These are phyloP conservation scores for Mycogone perniciosa DNA, from an alignment of 2,329 filamentous ascomycete genomes.

Conservation along the genomic window DNA sequence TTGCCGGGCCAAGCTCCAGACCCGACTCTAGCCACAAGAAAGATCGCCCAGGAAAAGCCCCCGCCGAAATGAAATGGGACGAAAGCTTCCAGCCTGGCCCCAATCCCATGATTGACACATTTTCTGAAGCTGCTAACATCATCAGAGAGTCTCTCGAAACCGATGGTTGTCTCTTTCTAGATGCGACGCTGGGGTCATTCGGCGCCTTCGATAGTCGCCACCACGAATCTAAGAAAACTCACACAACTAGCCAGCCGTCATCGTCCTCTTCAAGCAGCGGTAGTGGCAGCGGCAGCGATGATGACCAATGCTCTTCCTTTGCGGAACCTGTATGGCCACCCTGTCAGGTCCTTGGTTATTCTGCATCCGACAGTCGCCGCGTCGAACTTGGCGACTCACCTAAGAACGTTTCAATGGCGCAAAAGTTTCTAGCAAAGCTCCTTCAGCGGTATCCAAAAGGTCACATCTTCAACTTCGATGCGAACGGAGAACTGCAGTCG, in stretches of 20 bases:
- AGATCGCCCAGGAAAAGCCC: neutral
- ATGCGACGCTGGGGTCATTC: constrained; percentile 26
- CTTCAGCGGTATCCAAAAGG: constrained; percentile 41
- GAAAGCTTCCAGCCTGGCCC: constrained; percentile 6
- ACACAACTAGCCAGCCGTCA: constrained; percentile 1
- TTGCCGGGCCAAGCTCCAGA: neutral
- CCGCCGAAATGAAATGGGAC: constrained; percentile 8
- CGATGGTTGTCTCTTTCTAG: constrained; percentile 31
- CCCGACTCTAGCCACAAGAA: constrained; percentile 1
- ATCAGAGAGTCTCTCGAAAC: constrained; percentile 36
- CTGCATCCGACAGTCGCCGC: constrained; percentile 27
- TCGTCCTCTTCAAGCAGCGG: constrained; percentile 15
- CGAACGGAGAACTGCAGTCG: constrained; percentile 29
- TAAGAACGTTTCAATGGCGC: constrained; percentile 25
- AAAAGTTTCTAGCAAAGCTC: constrained; percentile 35
- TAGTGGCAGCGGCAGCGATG: constrained; percentile 14
- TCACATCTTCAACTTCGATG: constrained; percentile 39
- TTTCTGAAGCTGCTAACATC: constrained; percentile 34
- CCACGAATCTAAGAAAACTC: neutral
- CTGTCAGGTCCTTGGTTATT: constrained; percentile 34
- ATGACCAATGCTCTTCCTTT: neutral
- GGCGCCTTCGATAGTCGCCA: constrained; percentile 7
- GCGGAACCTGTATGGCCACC: constrained; percentile 7
- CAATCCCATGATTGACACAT: constrained; percentile 10
- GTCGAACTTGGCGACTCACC: constrained; percentile 22